These are phyloP conservation scores for Sanguinoderma infundibulare DNA, from an alignment of 1,284 basidiomycete genomes.

Conservation along the genomic window DNA sequence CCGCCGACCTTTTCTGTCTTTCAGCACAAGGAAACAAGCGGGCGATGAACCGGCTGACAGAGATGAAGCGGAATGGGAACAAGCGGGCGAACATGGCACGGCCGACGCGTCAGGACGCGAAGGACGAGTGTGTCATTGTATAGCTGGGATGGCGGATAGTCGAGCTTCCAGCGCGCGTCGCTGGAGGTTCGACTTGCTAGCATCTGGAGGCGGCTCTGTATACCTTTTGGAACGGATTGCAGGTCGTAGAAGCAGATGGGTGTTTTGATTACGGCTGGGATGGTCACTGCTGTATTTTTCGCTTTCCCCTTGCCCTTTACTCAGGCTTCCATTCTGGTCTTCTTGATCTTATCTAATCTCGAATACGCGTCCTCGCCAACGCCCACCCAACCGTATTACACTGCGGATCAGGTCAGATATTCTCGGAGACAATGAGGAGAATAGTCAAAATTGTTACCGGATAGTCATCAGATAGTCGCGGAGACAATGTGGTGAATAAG, in stretches of 20 bases:
- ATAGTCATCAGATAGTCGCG: too few relatives aligned
- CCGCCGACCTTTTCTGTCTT: background rate
- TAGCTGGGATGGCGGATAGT: slow-evolving; percentile 34
- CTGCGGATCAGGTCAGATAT: too few relatives aligned
- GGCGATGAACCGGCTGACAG: slow-evolving; percentile 93
- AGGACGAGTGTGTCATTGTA: slow-evolving; percentile 89
- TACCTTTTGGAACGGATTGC: slow-evolving; percentile 2
- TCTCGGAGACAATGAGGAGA: too few relatives aligned
- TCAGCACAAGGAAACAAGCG: slow-evolving; percentile 93
- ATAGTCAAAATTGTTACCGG: too few relatives aligned
- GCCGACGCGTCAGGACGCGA: slow-evolving; percentile 90
- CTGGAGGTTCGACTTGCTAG: background rate
- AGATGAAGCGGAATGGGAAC: slow-evolving; percentile 83
- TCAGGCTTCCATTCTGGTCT: background rate
- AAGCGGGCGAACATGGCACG: slow-evolving; percentile 75
- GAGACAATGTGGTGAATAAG: too few relatives aligned
- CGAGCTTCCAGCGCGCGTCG: background rate
- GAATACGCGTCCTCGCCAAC: slow-evolving; percentile 10
- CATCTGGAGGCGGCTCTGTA: background rate
- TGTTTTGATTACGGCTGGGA: slow-evolving; percentile 1
- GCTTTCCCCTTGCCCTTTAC: background rate
- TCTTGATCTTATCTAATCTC: slow-evolving; percentile 35
- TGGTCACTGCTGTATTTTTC: slow-evolving; percentile 14
- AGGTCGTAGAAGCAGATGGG: background rate
- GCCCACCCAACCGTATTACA: too few relatives aligned